Conservation (phyloP, 108 stramenopile genomes). For the Skeletonema marinoi region DNA sequence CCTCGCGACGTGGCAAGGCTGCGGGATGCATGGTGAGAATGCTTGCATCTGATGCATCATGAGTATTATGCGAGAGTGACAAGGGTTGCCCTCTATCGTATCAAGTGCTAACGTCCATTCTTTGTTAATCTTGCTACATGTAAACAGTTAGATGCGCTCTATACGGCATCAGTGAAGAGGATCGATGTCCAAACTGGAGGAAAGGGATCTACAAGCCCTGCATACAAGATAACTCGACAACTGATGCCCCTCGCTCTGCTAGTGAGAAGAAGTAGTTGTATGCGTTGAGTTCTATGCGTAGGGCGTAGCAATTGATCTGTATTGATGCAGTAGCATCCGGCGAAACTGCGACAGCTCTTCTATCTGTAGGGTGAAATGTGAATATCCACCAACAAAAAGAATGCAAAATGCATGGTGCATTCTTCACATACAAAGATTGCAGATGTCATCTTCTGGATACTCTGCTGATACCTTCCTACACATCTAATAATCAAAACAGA, state of each 20-base stretch:
- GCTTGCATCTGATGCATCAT: not conserved
- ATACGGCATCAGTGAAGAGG: constrained; percentile 14
- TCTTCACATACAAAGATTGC: too few species aligned
- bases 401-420: too few species aligned
- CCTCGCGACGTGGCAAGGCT: constrained; percentile 12
- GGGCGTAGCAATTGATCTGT: too few species aligned
- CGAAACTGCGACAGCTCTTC: too few species aligned
- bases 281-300: too few species aligned
- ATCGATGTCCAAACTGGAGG: constrained; percentile 11
- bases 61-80: not conserved
- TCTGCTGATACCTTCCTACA: too few species aligned
- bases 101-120: not conserved
- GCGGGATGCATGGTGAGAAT: constrained; percentile 13
- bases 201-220: constrained; percentile 12
- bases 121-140: not conserved
- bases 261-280: not conserved
- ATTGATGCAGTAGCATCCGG: too few species aligned
- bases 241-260: not conserved
- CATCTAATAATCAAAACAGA: too few species aligned
- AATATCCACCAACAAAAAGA: too few species aligned
- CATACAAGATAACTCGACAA: not conserved
- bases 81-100: not conserved
- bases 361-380: too few species aligned
- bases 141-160: constrained; percentile 8
- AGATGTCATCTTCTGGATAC: too few species aligned